These are phyloP conservation scores for Phytophthora hybrid DNA, from an alignment of 352 stramenopile species.

Conservation along the genomic window DNA sequence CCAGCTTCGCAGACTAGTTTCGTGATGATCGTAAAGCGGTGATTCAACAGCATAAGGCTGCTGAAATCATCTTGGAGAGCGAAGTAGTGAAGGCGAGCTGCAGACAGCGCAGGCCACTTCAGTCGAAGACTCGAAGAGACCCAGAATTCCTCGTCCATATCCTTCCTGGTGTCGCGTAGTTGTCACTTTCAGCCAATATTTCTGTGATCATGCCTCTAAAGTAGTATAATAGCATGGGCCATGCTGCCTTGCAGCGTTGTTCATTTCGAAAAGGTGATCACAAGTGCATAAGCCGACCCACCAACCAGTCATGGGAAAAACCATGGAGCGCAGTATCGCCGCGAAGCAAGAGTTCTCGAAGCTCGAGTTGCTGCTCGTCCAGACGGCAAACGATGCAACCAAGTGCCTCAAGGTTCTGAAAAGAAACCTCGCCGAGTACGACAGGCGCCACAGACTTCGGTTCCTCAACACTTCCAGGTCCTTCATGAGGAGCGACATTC, in stretches of 20 bases:
- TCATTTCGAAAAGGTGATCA: conserved; percentile 21
- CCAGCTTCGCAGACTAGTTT: neutral
- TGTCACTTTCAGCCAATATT: conserved; percentile 7
- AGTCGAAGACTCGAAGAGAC: too few relatives aligned
- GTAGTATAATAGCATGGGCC: neutral
- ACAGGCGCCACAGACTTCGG: conserved; percentile 28
- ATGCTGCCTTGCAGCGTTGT: too few relatives aligned
- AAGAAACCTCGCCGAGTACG: conserved; percentile 36
- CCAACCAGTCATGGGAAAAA: conserved; percentile 27
- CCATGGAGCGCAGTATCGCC: conserved; percentile 4
- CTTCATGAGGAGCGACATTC: conserved; percentile 43
- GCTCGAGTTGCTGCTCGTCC: conserved; percentile 20
- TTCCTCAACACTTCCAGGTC: conserved; percentile 35
- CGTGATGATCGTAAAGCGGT: too few relatives aligned
- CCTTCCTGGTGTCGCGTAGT: neutral
- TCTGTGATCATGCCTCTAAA: neutral
- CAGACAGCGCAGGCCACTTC: too few relatives aligned
- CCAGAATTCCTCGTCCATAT: neutral
- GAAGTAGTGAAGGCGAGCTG: too few relatives aligned
- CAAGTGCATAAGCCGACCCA: too few relatives aligned
- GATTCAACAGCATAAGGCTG: too few relatives aligned
- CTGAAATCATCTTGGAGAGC: too few relatives aligned
- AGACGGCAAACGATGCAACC: conserved; percentile 26
- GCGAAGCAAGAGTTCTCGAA: conserved; percentile 34
- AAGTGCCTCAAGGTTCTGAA: conserved; percentile 38